A percentile compares a stretch with the other conserved stretches of the same genome.
These are phyloP conservation scores for Botrytis fragariae DNA, from an alignment of 2,329 filamentous ascomycete species.

Conservation along the genomic window DNA sequence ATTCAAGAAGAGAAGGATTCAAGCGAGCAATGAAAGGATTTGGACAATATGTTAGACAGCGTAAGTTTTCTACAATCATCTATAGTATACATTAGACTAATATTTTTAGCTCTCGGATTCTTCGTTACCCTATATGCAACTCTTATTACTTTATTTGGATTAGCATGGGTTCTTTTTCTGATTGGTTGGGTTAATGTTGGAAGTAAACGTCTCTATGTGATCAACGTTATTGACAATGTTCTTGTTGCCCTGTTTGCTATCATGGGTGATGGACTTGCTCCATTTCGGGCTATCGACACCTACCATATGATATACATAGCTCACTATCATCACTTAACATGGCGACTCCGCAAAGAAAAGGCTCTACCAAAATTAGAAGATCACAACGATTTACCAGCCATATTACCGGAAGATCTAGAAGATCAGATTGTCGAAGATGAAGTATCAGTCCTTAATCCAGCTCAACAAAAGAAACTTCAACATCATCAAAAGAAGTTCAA, in stretches of 20 bases:
- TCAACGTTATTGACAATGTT: slow-evolving; percentile 69
- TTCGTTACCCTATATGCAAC: slow-evolving; percentile 80
- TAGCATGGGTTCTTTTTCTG: slow-evolving; percentile 87
- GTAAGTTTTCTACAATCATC: slow-evolving; percentile 44
- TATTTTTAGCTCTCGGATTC: slow-evolving; percentile 64
- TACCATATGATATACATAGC: slow-evolving; percentile 73
- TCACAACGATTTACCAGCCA: slow-evolving; percentile 57
- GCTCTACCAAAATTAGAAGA: slow-evolving; percentile 56
- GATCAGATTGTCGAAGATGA: slow-evolving; percentile 42
- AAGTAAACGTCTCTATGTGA: slow-evolving; percentile 64
- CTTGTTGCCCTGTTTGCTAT: slow-evolving; percentile 69
- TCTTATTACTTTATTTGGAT: slow-evolving; percentile 78
- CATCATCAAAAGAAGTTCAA: slow-evolving; percentile 79
- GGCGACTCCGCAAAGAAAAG: slow-evolving; percentile 57
- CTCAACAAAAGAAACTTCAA: slow-evolving; percentile 66
- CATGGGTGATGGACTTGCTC: slow-evolving; percentile 67
- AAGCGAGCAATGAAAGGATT: slow-evolving; percentile 79
- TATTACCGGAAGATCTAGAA: slow-evolving; percentile 28
- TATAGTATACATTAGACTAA: slow-evolving; percentile 22
- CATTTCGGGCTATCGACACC: slow-evolving; percentile 77
- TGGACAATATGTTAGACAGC: slow-evolving; percentile 71
- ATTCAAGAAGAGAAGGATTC: slow-evolving; percentile 75
- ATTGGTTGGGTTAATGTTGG: slow-evolving; percentile 89
- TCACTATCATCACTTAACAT: slow-evolving; percentile 62
- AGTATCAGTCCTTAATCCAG: slow-evolving; percentile 59